These are phyloP conservation scores for Asclepias syriaca DNA, from an alignment of 257 asterid genomes.

Conservation along the genomic window DNA sequence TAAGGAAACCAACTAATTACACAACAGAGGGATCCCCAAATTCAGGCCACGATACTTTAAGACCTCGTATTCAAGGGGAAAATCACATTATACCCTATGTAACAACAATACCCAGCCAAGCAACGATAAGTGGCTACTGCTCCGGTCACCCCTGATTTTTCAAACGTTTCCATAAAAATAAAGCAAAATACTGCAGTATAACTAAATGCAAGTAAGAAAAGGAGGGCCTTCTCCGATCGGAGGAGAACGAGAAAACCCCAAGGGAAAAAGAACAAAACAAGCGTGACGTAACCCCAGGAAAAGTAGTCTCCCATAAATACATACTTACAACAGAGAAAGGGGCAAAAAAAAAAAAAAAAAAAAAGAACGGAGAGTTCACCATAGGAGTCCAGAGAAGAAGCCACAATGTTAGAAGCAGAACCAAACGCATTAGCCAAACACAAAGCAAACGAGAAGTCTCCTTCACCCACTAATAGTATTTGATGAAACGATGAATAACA, in stretches of 20 bases:
- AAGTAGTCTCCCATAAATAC: too few relatives aligned
- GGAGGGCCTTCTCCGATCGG: not conserved
- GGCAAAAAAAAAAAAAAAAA: not conserved
- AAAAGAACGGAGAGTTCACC: slow-evolving; percentile 25
- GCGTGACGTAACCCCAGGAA: not conserved
- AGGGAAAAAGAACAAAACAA: not conserved
- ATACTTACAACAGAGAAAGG: not conserved
- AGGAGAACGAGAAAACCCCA: not conserved
- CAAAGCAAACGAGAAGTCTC: slow-evolving; percentile 55
- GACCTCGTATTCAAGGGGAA: too few relatives aligned
- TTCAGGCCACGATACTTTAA: too few relatives aligned
- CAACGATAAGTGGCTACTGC: too few relatives aligned
- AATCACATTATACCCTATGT: too few relatives aligned
- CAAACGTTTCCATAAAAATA: not conserved
- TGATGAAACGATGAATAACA: slow-evolving; percentile 42
- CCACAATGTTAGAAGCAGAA: slow-evolving; percentile 51
- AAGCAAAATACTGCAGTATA: not conserved
- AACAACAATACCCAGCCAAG: too few relatives aligned
- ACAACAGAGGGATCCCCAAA: too few relatives aligned
- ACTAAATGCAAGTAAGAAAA: not conserved
- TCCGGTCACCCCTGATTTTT: too few relatives aligned
- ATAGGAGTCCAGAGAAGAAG: slow-evolving; percentile 49
- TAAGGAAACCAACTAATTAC: too few relatives aligned
- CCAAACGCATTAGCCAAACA: slow-evolving; percentile 39
- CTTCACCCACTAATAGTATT: slow-evolving; percentile 60